Evolutionary conservation across 2,329 filamentous ascomycete genomes (phyloP), one percentile per base, ranked within the genome.

Genomic region (Arthroderma sp.): DNA sequence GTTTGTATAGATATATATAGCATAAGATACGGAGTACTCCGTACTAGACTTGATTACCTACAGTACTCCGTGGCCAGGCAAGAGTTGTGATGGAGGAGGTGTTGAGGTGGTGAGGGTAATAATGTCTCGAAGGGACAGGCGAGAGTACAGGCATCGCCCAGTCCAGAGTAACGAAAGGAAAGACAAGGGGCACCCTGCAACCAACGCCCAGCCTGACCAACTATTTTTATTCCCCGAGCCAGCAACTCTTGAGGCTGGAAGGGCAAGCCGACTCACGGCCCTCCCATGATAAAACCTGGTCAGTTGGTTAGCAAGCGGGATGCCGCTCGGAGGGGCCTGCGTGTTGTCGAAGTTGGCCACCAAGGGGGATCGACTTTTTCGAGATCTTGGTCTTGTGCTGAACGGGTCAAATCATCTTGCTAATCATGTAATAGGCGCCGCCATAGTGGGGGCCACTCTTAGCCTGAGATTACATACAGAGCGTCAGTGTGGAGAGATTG

Each of bases 351-450:
- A 4, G 41, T 47, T 47, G 21, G 41, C 41, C 21, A 47, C 41
- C 19, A 25, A 47, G 41, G 41, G 19, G 41, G 41, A 47, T 47
- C 41, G 23, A 19, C 41, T 19, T 13, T 8, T 13, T 8, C 41
- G 11, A 13, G 41, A 25, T 47, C 41, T 13, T 47, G 19, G 13
- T 47, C 19, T 2, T 8, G 19, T 44, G 8, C 9, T 15, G 21
- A 28, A 25, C 41, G 19, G 41, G 25, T 47, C 41, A 37, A 17
- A 23, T n/a, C 23, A 2, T 31, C 9, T 13, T 17, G 5, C 25
- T 28, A n/a, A 51, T 51, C 13, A 25, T 33, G n/a, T 33, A 51
- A 17, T 47, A 51, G 44, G 47, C 47, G 47, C 47, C 47, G 47
- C 47, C 25, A 25, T 9, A 17, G 28, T 51, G 47, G 47, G n/a